Evolutionary conservation across 2,329 filamentous ascomycete species (phyloP).

Genomic region (Drechslerella coelobrocha): DNA sequence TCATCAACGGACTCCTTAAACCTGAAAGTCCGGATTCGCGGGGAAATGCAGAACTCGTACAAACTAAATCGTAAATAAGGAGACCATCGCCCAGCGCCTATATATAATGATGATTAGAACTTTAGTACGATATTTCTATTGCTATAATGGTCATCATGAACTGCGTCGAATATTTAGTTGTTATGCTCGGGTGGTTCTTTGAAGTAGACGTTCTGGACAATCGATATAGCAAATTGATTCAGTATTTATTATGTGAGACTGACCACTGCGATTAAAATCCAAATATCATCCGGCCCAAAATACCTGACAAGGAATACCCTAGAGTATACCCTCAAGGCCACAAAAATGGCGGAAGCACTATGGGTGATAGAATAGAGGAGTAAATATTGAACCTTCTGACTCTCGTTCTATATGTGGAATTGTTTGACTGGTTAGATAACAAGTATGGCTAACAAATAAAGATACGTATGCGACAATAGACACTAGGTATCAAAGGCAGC

Average conservation of each 20-base stretch:
- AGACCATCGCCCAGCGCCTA: background rate
- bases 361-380: constrained; percentile 11
- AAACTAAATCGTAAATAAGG: background rate
- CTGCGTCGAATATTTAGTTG: too few species aligned
- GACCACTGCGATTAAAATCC: constrained; percentile 24
- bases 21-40: too few species aligned
- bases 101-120: background rate
- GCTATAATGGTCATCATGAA: too few species aligned
- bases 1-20: background rate
- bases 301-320: constrained; percentile 29
- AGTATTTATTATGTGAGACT: too few species aligned
- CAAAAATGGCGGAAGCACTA: constrained; percentile 7
- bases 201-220: too few species aligned
- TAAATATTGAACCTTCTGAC: constrained; percentile 3
- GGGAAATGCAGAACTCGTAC: background rate
- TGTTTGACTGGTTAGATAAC: too few species aligned
- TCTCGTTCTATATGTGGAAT: too few species aligned
- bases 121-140: background rate
- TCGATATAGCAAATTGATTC: too few species aligned
- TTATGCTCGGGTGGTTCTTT: too few species aligned
- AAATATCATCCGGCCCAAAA: constrained; percentile 40
- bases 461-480: too few species aligned
- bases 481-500: too few species aligned
- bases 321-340: constrained; percentile 20
- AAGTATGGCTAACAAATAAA: too few species aligned